Conservation (phyloP, 352 stramenopile species). For the Lagenidium giganteum region DNA sequence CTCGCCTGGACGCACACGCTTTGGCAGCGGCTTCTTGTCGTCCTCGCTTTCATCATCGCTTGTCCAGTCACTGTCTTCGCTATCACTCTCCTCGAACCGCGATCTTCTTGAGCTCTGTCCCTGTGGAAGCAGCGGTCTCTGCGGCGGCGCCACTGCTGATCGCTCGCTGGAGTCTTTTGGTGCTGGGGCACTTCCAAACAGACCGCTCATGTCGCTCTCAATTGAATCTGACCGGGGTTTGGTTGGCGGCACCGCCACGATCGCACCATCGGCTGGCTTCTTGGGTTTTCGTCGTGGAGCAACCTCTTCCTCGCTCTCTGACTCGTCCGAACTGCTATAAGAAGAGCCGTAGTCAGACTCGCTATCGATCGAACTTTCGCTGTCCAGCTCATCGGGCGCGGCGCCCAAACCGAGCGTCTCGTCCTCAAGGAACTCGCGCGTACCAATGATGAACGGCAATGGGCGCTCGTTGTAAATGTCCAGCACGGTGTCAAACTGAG, state of each 20-base stretch:
- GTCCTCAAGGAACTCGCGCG: conserved; percentile 79
- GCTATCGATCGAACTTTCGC: conserved; percentile 37
- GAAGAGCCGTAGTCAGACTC: conserved; percentile 56
- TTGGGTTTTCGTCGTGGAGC: conserved; percentile 6
- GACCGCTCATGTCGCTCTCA: conserved; percentile 47
- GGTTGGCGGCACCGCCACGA: conserved; percentile 13
- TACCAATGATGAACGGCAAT: conserved; percentile 85
- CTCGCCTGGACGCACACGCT: no score
- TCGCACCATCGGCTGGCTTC: conserved; percentile 13
- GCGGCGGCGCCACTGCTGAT: conserved; percentile 1
- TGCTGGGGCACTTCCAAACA: conserved; percentile 60
- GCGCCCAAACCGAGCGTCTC: conserved; percentile 77
- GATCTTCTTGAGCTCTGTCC: conserved; percentile 1
- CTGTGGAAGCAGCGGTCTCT: conserved; percentile 1
- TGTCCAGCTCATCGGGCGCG: conserved; percentile 37
- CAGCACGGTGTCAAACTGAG: conserved; percentile 63
- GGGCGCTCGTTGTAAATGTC: conserved; percentile 88
- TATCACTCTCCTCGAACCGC: conserved; percentile 23
- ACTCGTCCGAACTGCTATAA: conserved; percentile 69
- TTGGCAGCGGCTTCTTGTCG: conserved; percentile 1
- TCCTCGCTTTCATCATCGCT: conserved; percentile 29
- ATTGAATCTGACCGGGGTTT: conserved; percentile 34
- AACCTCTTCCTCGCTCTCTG: conserved; percentile 16
- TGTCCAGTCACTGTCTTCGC: conserved; percentile 43
- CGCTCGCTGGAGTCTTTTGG: neutral